A percentile compares a stretch with the other conserved stretches of the same genome.
Evolutionary conservation across 345 rosid species (phyloP).

Genomic region (Populus tremula): DNA sequence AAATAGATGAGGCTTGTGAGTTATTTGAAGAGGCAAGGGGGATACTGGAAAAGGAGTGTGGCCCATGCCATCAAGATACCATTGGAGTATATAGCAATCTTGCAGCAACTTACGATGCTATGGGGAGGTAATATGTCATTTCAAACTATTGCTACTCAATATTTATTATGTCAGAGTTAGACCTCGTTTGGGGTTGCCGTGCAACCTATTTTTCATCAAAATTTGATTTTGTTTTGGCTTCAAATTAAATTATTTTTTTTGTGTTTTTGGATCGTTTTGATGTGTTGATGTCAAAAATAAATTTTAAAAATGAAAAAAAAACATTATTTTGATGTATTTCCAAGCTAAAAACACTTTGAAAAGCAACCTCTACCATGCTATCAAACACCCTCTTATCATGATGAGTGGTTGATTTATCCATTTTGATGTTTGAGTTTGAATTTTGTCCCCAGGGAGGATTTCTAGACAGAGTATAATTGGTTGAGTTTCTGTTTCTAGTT

Average conservation of each 20-base stretch:
- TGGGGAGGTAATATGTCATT: constrained; percentile 76
- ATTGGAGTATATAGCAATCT: constrained; percentile 95
- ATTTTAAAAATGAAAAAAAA: too few species aligned
- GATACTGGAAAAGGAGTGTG: constrained; percentile 85
- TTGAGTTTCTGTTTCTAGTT: neutral
- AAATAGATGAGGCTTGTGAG: constrained; percentile 93
- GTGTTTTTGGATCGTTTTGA: too few species aligned
- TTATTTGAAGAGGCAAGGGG: constrained; percentile 89
- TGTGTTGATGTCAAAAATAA: too few species aligned
- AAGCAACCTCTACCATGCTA: too few species aligned
- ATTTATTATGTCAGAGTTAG: neutral
- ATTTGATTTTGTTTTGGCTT: too few species aligned
- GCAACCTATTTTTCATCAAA: too few species aligned
- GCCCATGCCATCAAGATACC: constrained; percentile 96
- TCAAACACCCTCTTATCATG: neutral
- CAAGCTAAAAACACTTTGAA: too few species aligned
- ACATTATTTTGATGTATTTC: too few species aligned
- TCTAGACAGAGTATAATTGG: neutral
- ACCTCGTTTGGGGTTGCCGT: too few species aligned
- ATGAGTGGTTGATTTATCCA: neutral
- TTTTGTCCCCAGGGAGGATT: neutral
- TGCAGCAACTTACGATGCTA: constrained; percentile 98
- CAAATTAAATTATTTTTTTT: too few species aligned
- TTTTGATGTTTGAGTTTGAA: neutral
- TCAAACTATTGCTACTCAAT: neutral